Base-by-base conservation (phyloP, 768 basidiomycete genomes). In the Mycena alexandri region DNA sequence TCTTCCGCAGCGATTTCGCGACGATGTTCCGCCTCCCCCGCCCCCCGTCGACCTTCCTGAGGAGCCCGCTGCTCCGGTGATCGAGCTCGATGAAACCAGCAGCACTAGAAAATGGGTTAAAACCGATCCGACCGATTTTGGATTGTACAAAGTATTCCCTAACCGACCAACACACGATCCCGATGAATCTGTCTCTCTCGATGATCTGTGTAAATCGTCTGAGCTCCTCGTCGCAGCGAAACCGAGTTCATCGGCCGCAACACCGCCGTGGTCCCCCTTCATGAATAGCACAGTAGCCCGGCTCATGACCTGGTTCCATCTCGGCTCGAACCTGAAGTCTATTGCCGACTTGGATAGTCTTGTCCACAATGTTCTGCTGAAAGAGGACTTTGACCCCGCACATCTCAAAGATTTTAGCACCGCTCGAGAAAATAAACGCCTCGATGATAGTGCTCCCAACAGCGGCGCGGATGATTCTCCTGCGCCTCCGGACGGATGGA, bases 401-500 rank as follows among this genome's bases (percentile, higher is more conserved):
- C 61, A 80, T n/a, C 67, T 79, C 1, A 21, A 61, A 4, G 68
- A 61, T 0, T 80, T 79, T 33, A 66, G 58, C 57, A 68, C 74
- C 0, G 53, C 63, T 4, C 42, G 53, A 1, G 74, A 78, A 51
- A 59, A 64, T 25, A 43, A 63, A 21, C 50, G 50, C 5, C 71
- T 78, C 16, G 74, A 76, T 25, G 63, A 66, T 50, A 21, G 25
- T 21, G 33, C 41, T 50, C 44, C 7, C 29, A 11, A 54, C 56
- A 12, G 55, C 57, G 34, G 34, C 5, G 12, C 6, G 36, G 73
- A n/a, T n/a, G n/a, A n/a, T n/a, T n/a, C n/a, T n/a, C n/a, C n/a
- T n/a, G n/a, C n/a, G n/a, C n/a, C n/a, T n/a, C n/a, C 60, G 4
- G 58, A 67, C 61, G 73, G 69, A 0, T 79, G 80, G 78, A 74